phyloP scores from a whole-genome alignment of 352 stramenopile species.

The Globisporangium heterothallicum region DNA sequence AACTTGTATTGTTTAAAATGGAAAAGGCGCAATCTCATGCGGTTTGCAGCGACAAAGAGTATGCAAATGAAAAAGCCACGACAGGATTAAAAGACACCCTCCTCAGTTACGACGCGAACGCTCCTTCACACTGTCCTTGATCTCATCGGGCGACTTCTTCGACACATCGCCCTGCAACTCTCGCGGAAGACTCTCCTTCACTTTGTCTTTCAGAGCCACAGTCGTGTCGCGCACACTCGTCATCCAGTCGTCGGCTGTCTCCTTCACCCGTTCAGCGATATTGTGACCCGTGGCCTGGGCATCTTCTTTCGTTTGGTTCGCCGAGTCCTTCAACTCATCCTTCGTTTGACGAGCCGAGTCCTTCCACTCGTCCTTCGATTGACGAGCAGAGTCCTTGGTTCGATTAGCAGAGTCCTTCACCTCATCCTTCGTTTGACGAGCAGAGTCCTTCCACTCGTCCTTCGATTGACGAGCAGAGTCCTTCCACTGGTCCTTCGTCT shows the following conservation, averaged over 20 bases:
- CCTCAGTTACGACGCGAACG: conserved; percentile 7
- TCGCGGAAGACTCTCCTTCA: conserved; percentile 22
- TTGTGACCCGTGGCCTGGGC: conserved; percentile 1
- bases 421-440: conserved; percentile 19
- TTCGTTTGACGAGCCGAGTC: conserved; percentile 6
- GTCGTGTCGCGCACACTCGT: conserved; percentile 23
- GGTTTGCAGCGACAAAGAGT: no score
- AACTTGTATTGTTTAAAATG: no score
- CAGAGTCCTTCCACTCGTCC: conserved; percentile 9
- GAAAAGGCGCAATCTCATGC: not conserved
- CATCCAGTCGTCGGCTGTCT: conserved; percentile 24
- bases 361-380: conserved; percentile 8
- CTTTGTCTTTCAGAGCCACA: conserved; percentile 24
- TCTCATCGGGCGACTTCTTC: conserved; percentile 20
- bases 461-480: conserved; percentile 2
- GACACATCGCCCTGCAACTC: conserved; percentile 14
- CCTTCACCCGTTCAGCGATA: conserved; percentile 18
- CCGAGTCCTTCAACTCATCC: conserved; percentile 18
- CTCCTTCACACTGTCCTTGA: conserved; percentile 23
- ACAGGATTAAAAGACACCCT: no score
- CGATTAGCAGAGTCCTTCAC: conserved; percentile 7
- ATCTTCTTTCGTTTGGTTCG: conserved; percentile 19
- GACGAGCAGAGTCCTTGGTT: conserved; percentile 18
- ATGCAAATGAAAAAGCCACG: not conserved
- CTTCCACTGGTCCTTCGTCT: not conserved